Percentiles rank a stretch among this genome's conserved stretches.
phyloP scores from a whole-genome alignment of 169 alveolate species.

The Cyclospora cayetanensis region DNA sequence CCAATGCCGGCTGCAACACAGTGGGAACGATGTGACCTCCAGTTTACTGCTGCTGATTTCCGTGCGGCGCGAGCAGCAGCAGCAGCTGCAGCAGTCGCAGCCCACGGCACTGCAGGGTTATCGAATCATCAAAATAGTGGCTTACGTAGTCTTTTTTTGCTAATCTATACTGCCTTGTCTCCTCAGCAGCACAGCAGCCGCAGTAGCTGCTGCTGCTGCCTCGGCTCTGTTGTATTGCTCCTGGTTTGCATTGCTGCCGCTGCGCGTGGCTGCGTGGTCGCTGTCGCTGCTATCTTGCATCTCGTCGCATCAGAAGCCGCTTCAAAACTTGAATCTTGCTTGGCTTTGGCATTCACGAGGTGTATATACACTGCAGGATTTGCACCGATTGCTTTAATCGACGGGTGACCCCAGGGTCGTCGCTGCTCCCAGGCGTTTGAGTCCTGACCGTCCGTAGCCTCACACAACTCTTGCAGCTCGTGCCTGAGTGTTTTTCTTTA shows the following conservation, averaged over 20 bases:
- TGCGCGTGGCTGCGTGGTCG: not conserved
- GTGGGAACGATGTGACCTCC: not conserved
- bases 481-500: too few relatives aligned
- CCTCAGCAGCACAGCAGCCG: not conserved
- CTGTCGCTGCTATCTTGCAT: not conserved
- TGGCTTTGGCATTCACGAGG: not conserved
- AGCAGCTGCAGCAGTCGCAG: constrained; percentile 1
- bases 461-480: too few relatives aligned
- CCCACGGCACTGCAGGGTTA: too few relatives aligned
- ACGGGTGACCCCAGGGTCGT: too few relatives aligned
- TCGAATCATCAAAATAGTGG: too few relatives aligned
- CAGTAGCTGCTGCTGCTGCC: not conserved
- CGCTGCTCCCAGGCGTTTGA: too few relatives aligned
- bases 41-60: not conserved
- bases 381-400: too few relatives aligned
- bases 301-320: constrained; percentile 1
- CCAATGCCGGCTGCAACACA: too few relatives aligned
- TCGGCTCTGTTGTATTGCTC: not conserved
- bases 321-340: not conserved
- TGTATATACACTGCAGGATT: not conserved
- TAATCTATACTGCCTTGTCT: not conserved
- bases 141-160: not conserved
- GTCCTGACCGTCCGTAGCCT: too few relatives aligned
- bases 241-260: not conserved
- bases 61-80: not conserved